Base-by-base conservation (phyloP, 1,284 basidiomycete genomes). In the Fomitopsis schrenkii region DNA sequence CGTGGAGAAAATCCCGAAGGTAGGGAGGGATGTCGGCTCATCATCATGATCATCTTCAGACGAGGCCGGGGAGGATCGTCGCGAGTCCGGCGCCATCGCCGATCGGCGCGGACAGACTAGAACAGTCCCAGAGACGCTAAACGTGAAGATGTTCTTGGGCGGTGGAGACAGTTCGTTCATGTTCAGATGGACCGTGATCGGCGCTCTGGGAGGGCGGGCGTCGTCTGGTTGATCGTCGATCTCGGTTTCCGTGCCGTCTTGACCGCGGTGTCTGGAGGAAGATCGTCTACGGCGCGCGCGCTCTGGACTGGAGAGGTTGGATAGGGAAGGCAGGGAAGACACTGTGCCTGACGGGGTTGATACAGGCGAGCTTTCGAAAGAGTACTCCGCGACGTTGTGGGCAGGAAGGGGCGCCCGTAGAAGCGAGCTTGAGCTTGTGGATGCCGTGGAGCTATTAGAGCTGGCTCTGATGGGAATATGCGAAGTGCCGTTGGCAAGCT, bases 161-260 rank as follows among this genome's bases (percentile, higher is more conserved):
- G 87, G 83, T 1, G 84, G 81, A n/a, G 84, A 75, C 15, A 92
- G 76, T 48, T 91, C 88, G 67, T 90, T 90, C 79, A 92, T 88
- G 67, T 92, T 90, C 59, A 93, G 67, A 69, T 91, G 90, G 5
- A 93, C 73, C 0, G 88, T 90, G 40, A 90, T 77, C 3, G 85
- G 83, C n/a, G 77, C 74, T 17, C 78, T 79, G 2, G 87, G 86
- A 3, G 78, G 75, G 12, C 70, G 73, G 28, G 72, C 66, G 7
- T 60, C 61, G 19, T 62, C 63, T 8, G 67, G 64, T 8, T 59
- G 45, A 38, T 68, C 70, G 42, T 40, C 63, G 30, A 54, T 54
- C n/a, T 71, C 71, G 5, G 64, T 64, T 28, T 73, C 72, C 8
- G 67, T 62, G 41, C 69, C 70, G 19, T 58, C 6, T 22, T 66